Evolutionary conservation across 805 yeast genomes (phyloP), one percentile per base, ranked within the genome.

Genomic region (Cyberlindnera mrakii): DNA sequence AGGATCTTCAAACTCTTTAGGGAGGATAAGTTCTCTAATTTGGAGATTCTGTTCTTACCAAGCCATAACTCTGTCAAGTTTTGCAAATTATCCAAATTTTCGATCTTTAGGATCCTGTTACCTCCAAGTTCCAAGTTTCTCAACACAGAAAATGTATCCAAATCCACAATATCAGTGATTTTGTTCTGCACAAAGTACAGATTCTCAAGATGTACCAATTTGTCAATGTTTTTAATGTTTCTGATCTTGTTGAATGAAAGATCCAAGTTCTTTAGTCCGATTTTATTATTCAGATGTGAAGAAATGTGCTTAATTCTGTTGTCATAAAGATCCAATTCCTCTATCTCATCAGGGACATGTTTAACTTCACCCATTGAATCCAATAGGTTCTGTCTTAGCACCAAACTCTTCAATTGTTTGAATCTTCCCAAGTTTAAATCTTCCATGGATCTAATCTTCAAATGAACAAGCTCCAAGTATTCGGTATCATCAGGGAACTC

Each of bases 121-220:
- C 97, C 99, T 11, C 98, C 99, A 33, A 93, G 70, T 63, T 93
- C 99, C 42, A 93, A 66, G 51, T 83, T 85, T 41, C 65, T 74
- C 49, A 93, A 63, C 16, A 76, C 69, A 1, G 60, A 63, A 44
- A 88, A 68, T 1, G 71, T 69, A 13, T 76, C 77, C 39, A 91
- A 51, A 52, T 82, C 80, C 51, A 79, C 80, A 51, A 93, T 87
- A 45, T 76, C 81, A 14, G 74, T 62, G 42, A 93, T 87, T 55
- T 78, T 84, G 63, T 93, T 93, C 59, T 91, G 97, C 33, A 95
- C 96, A 64, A 93, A 80, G 59, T 79, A 93, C 35, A 93, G 59
- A 48, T 83, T 78, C 51, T 78, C 78, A 52, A 93, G 64, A 6
- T 81, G 68, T 1, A 64, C 68, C 52, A 91, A 66, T 5, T 74